phyloP scores from a whole-genome alignment of 1,284 basidiomycete species.

The Sanguinoderma infundibulare region DNA sequence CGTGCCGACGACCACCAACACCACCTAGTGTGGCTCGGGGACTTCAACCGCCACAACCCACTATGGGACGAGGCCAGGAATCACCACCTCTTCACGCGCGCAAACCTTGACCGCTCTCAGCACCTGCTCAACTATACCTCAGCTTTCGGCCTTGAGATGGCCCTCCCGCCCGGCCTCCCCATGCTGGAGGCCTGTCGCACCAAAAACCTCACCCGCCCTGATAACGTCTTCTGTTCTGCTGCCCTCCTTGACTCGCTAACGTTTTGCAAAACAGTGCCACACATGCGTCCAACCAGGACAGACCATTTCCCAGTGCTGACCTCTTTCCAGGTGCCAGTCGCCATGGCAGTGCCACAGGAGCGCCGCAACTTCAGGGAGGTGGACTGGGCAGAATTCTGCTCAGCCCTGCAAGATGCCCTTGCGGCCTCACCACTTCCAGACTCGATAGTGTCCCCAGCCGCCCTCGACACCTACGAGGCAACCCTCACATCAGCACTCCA shows the following conservation, averaged over 20 bases:
- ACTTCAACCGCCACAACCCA: conserved; percentile 56
- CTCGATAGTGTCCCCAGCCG: background rate
- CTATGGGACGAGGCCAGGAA: conserved; percentile 48
- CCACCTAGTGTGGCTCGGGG: conserved; percentile 43
- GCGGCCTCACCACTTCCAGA: background rate
- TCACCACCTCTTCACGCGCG: conserved; percentile 38
- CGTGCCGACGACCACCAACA: background rate
- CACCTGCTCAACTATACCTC: conserved; percentile 27
- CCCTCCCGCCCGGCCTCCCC: conserved; percentile 33
- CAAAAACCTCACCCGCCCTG: conserved; percentile 36
- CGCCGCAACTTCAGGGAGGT: conserved; percentile 28
- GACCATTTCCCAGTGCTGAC: conserved; percentile 37
- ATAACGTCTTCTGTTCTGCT: conserved; percentile 39
- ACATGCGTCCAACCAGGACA: conserved; percentile 19
- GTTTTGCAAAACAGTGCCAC: conserved; percentile 22
- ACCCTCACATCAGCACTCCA: conserved; percentile 26
- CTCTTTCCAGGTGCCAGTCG: conserved; percentile 6
- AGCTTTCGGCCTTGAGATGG: conserved; percentile 28
- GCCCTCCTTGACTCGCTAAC: conserved; percentile 21
- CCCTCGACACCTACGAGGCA: conserved; percentile 15
- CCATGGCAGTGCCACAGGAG: background rate
- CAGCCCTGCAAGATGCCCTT: conserved; percentile 7
- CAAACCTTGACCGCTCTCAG: conserved; percentile 24
- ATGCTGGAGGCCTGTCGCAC: conserved; percentile 33
- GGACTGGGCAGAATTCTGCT: conserved; percentile 32